Percentiles rank a stretch among this genome's conserved stretches.
These are phyloP conservation scores for Mikania micrantha DNA, from an alignment of 129 eudicot genomes.

Conservation along the genomic window DNA sequence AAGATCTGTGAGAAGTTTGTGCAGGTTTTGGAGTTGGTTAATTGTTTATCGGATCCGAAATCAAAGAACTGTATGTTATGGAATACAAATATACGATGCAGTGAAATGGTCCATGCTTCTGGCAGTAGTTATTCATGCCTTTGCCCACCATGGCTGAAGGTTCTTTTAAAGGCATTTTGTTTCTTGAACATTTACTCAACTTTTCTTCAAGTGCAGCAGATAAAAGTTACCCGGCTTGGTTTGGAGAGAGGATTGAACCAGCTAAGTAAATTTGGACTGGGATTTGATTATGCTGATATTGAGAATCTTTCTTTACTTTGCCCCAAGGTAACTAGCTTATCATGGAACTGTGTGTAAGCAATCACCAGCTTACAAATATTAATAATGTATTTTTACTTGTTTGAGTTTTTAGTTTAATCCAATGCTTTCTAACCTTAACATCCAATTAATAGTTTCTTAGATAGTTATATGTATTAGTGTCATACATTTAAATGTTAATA, in stretches of 20 bases:
- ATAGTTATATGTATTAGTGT: neutral
- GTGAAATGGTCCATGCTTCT: conserved; percentile 17
- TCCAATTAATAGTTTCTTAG: neutral
- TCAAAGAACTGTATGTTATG: conserved; percentile 47
- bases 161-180: conserved; percentile 46
- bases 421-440: neutral
- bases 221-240: conserved; percentile 29
- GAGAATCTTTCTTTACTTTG: conserved; percentile 51
- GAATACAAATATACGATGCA: conserved; percentile 13
- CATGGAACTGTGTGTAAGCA: neutral
- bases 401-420: neutral
- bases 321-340: conserved; percentile 49
- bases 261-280: conserved; percentile 42
- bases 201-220: conserved; percentile 39
- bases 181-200: conserved; percentile 52
- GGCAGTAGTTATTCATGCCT: conserved; percentile 30
- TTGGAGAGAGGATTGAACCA: conserved; percentile 43
- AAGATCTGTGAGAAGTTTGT: conserved; percentile 30
- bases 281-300: conserved; percentile 43
- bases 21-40: conserved; percentile 45
- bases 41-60: conserved; percentile 47
- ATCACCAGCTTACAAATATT: neutral
- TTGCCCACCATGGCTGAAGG: conserved; percentile 77
- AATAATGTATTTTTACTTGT: neutral
- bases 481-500: neutral